These are phyloP conservation scores for Alternaria longipes DNA, from an alignment of 2,329 filamentous ascomycete species.

Conservation along the genomic window DNA sequence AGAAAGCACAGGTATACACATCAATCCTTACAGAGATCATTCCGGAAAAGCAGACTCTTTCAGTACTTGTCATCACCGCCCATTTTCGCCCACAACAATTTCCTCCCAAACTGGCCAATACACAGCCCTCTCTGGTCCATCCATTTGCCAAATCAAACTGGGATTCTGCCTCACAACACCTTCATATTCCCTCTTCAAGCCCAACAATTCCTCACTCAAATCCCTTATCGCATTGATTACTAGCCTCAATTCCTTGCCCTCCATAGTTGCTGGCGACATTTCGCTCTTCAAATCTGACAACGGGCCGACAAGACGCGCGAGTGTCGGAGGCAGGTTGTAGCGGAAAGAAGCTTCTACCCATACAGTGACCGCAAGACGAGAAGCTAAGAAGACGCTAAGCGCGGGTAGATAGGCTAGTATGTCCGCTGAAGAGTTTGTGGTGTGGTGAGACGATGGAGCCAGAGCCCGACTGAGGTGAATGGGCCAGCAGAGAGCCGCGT, in stretches of 20 bases:
- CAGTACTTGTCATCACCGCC: not conserved
- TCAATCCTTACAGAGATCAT: not conserved
- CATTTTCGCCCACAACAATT: not conserved
- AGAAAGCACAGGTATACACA: not conserved
- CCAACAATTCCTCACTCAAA: slow-evolving; percentile 35
- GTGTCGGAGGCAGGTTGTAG: slow-evolving; percentile 41
- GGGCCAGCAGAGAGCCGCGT: slow-evolving; percentile 44
- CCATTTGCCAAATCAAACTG: slow-evolving; percentile 42
- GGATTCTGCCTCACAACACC: slow-evolving; percentile 35
- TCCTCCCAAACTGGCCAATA: slow-evolving; percentile 34
- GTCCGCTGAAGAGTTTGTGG: not conserved
- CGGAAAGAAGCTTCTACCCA: slow-evolving; percentile 48
- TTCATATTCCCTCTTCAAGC: slow-evolving; percentile 34
- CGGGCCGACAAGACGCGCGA: slow-evolving; percentile 40
- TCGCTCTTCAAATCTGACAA: slow-evolving; percentile 29
- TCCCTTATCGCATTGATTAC: slow-evolving; percentile 34
- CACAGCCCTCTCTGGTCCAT: slow-evolving; percentile 4
- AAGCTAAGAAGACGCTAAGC: slow-evolving; percentile 37
- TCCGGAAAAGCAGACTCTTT: not conserved
- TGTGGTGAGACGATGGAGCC: slow-evolving; percentile 4
- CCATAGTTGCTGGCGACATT: slow-evolving; percentile 33
- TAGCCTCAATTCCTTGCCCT: slow-evolving; percentile 38
- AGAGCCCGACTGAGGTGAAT: slow-evolving; percentile 43
- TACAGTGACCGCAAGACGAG: slow-evolving; percentile 36
- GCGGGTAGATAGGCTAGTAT: slow-evolving; percentile 34